Base-by-base conservation (phyloP, 2,329 filamentous ascomycete species). In the Endocalyx cinctus region DNA sequence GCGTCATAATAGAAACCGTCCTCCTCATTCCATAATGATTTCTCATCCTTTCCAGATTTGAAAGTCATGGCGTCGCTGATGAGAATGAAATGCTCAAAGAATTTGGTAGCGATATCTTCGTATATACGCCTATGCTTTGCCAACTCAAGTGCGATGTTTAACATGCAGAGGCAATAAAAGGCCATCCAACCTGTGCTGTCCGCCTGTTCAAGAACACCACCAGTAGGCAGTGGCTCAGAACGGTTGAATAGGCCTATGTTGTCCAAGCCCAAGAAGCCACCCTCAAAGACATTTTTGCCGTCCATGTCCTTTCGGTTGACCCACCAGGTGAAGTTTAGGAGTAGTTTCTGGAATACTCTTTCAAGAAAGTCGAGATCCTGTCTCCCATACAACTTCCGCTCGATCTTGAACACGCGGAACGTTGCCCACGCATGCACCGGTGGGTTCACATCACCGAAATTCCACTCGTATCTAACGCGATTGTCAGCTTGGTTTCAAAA, bases 161-260 rank as follows among this genome's bases (percentile, higher is more conserved):
- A 73, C 90, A 97, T 97, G 65, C 81, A 88, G 42, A 97, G 66
- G 53, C 84, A 95, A 68, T 94, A 97, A 61, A 97, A 97, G 8
- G 87, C 90, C 90, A 97, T 97, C 90, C 90, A 97, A 19, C 90
- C 90, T 8, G 90, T 97, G 58, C 88, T 95, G 69, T 97, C 90
- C 13, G 92, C 92, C 65, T 97, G 90, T 62, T 97, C 90, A 7
- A 97, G 76, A 3, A 88, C 82, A 62, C 92, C 90, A 19, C 90
- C 90, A 0, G 92, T 97, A 1, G 90, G 90, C 25, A 97, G 67
- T 17, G 92, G 89, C 59, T 97, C 90, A 0, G 90, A 97, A 28
- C 90, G 84, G 63, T 97, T 97, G 75, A 97, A 97, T 22, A 97
- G 67, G 34, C 92, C 92, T 59, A 97, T 97, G 58, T 97, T 97